Base-by-base conservation (phyloP, 1,139 yeast genomes). In the Protomyces inundatus region DNA sequence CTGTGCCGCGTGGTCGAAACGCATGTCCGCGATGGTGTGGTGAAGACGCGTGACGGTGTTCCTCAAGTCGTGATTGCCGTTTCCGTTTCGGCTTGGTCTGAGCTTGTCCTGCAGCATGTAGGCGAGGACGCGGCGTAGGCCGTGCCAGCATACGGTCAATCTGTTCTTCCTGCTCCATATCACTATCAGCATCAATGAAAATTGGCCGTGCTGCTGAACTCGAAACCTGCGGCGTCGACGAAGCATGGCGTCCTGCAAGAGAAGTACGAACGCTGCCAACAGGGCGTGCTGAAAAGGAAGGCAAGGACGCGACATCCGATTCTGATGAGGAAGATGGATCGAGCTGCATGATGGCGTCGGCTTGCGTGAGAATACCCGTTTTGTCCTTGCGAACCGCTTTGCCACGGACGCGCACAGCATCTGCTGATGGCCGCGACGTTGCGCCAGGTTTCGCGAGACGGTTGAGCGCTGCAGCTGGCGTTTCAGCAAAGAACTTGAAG, bases 81-180 rank as follows among this genome's bases (percentile, higher is more conserved):
- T 35, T 35, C 9, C 40, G 40, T 35, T 33, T 52, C 14, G 42
- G 3, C 16, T 34, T 10, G 12, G 35, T 2, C 4, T 23, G 12
- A 16, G 16, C 42, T 34, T n/a, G 30, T 9, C 36, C 37, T 14
- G 30, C 30, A 6, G n/a, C 30, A 6, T 12, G 12, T 3, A 5
- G 30, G 10, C 45, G 30, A n/a, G 56, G 33, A 14, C 48, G n/a
- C 14, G 14, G 33, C 6, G 48, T 30, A 4, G 35, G 9, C 12
- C 34, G 9, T n/a, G 37, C 48, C 12, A 54, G n/a, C 56, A 54
- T 54, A 36, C 50, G 33, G 23, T 54, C 56, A 30, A 54, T 37
- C 6, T 37, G 35, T 12, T 37, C 48, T 4, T 54, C 36, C 6
- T 54, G 48, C 36, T 37, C 56, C 56, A 54, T 54, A 42, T 37